A percentile compares a stretch with the other conserved stretches of the same genome.
phyloP scores from a whole-genome alignment of 768 basidiomycete genomes.

The Leccinum truebloodii region DNA sequence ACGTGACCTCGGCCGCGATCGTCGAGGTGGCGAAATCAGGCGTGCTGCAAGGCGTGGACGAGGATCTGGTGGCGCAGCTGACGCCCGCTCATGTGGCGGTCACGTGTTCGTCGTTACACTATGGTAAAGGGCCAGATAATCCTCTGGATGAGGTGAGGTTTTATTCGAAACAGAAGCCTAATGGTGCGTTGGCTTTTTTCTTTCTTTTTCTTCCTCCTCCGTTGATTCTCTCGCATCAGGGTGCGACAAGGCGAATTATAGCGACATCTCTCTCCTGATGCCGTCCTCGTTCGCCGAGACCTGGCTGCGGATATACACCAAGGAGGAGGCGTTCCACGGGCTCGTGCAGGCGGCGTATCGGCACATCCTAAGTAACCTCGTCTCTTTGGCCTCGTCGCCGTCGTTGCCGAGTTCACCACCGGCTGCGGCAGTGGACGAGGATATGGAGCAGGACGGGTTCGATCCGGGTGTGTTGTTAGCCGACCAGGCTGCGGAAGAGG shows the following conservation, averaged over 20 bases:
- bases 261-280: constrained; percentile 65
- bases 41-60: constrained; percentile 25
- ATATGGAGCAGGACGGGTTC: constrained; percentile 16
- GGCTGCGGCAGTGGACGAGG: constrained; percentile 1
- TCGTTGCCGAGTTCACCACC: background rate
- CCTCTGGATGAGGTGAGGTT: constrained; percentile 72
- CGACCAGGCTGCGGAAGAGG: background rate
- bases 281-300: constrained; percentile 69
- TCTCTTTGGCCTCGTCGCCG: background rate
- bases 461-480: constrained; percentile 9
- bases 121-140: constrained; percentile 71
- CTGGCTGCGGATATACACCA: constrained; percentile 69
- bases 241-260: constrained; percentile 44
- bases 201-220: background rate
- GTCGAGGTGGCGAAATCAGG: constrained; percentile 42
- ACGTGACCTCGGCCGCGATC: constrained; percentile 43
- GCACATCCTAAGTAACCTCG: constrained; percentile 34
- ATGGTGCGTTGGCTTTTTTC: constrained; percentile 44
- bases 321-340: constrained; percentile 54
- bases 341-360: constrained; percentile 73
- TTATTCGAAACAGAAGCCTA: constrained; percentile 64
- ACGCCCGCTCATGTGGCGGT: constrained; percentile 59
- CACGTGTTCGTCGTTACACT: constrained; percentile 65
- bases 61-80: constrained; percentile 38
- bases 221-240: constrained; percentile 34